Evolutionary conservation across 23 red algal genomes (phyloP).

Genomic region (Gracilaria caudata): DNA sequence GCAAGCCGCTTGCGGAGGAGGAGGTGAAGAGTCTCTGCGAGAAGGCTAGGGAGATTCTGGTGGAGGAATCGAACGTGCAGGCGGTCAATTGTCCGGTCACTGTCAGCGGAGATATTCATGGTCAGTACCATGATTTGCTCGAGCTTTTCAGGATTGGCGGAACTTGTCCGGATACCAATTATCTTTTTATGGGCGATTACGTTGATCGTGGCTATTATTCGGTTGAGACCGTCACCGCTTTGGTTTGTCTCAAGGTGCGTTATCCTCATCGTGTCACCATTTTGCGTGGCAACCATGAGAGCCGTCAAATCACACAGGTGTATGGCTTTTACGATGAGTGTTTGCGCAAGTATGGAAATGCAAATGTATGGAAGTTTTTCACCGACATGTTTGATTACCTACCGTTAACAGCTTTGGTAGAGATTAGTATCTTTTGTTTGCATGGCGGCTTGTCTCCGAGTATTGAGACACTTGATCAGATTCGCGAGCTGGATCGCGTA

Average conservation of each 20-base stretch:
- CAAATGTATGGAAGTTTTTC: conserved; percentile 99
- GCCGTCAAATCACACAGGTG: conserved; percentile 97
- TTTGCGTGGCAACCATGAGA: conserved; percentile 97
- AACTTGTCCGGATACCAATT: conserved; percentile 97
- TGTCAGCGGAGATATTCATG: conserved; percentile 98
- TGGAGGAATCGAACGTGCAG: conserved; percentile 97
- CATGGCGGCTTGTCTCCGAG: conserved; percentile 97
- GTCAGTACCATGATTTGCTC: conserved; percentile 96
- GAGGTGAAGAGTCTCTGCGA: conserved; percentile 97
- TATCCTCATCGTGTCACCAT: conserved; percentile 99
- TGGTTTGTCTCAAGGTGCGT: conserved; percentile 96
- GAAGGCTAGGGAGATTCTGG: conserved; percentile 85
- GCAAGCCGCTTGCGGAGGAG: conserved; percentile 91
- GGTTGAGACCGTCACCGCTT: conserved; percentile 96
- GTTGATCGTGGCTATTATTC: conserved; percentile 99
- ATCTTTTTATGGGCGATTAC: conserved; percentile 99
- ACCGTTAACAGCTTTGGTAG: conserved; percentile 94
- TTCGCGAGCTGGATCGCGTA: conserved; percentile 95
- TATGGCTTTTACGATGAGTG: conserved; percentile 99
- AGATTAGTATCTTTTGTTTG: conserved; percentile 96
- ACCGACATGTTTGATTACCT: conserved; percentile 99
- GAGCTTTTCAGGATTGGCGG: conserved; percentile 97
- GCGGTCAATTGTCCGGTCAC: conserved; percentile 95
- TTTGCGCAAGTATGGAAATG: conserved; percentile 98
- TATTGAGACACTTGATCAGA: conserved; percentile 97